Evolutionary conservation across 2,329 filamentous ascomycete species (phyloP).

Genomic region (Coleophoma cylindrospora): DNA sequence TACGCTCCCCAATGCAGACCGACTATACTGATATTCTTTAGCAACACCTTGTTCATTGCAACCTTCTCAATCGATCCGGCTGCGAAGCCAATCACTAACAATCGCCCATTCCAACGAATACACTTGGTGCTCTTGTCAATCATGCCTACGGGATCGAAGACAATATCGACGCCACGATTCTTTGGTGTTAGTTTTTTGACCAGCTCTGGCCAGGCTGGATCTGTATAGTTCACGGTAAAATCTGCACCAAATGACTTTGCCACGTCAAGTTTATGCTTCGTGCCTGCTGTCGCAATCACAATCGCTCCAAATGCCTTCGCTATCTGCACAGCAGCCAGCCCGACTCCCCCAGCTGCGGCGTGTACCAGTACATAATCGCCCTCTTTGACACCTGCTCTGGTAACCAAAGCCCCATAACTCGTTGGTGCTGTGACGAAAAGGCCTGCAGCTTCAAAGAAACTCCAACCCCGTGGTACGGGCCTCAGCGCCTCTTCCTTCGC

Average conservation of each 20-base stretch:
- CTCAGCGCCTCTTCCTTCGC: conserved; percentile 63
- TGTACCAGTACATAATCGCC: conserved; percentile 89
- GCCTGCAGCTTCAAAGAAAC: conserved; percentile 77
- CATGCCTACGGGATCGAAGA: conserved; percentile 90
- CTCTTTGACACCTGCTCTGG: conserved; percentile 68
- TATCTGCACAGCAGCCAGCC: conserved; percentile 85
- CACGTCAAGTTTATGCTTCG: conserved; percentile 71
- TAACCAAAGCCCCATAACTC: conserved; percentile 77
- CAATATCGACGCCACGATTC: conserved; percentile 72
- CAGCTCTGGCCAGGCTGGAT: conserved; percentile 55
- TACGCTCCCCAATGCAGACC: conserved; percentile 93
- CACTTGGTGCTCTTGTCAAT: conserved; percentile 87
- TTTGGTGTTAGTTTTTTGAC: conserved; percentile 76
- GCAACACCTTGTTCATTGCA: conserved; percentile 82
- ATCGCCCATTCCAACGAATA: conserved; percentile 85
- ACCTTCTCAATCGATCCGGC: conserved; percentile 85
- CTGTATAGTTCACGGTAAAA: conserved; percentile 71
- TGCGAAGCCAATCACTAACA: conserved; percentile 87
- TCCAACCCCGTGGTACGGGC: conserved; percentile 76
- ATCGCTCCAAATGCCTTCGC: conserved; percentile 88
- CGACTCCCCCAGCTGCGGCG: conserved; percentile 87
- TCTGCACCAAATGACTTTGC: conserved; percentile 81
- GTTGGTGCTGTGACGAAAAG: conserved; percentile 91
- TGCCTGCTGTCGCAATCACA: conserved; percentile 89
- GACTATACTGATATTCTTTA: conserved; percentile 90